Conservation (phyloP, 306 rosid genomes). For the Citrullus amarus region DNA sequence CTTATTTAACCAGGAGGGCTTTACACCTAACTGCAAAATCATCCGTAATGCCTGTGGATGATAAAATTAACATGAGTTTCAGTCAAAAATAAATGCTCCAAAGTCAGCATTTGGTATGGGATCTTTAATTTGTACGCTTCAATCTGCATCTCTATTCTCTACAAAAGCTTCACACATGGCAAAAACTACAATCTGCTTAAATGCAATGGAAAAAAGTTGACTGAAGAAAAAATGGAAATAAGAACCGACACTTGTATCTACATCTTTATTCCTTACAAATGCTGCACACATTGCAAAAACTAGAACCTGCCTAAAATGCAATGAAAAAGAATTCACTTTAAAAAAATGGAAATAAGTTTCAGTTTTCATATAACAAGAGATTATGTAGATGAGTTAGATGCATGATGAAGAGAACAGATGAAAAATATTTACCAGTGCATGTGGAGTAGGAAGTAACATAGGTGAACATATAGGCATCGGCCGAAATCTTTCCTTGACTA, state of each 20-base stretch:
- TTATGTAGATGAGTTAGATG: not conserved
- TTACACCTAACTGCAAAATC: slow-evolving; percentile 92
- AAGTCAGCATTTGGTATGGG: not conserved
- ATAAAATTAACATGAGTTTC: slow-evolving; percentile 11
- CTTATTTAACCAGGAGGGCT: slow-evolving; percentile 82
- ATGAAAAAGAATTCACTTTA: not conserved
- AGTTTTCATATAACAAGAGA: not conserved
- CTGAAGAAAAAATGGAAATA: not conserved
- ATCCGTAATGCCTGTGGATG: slow-evolving; percentile 68
- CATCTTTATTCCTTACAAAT: not conserved
- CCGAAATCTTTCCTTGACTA: slow-evolving; percentile 67
- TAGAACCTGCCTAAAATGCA: not conserved
- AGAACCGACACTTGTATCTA: not conserved
- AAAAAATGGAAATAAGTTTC: not conserved
- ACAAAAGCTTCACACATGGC: not conserved
- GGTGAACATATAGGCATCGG: slow-evolving; percentile 95
- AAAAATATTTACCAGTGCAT: slow-evolving; percentile 67
- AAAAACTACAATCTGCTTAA: not conserved
- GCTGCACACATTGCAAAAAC: not conserved
- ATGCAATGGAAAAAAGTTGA: not conserved
- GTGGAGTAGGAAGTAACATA: slow-evolving; percentile 82
- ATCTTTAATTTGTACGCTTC: not conserved
- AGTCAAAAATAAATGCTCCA: not conserved
- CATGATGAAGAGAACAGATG: slow-evolving; percentile 14
- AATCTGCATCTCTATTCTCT: not conserved